A percentile compares a stretch with the other conserved stretches of the same genome.
These are phyloP conservation scores for Ochromonas danica DNA, from an alignment of 108 stramenopile genomes.

Conservation along the genomic window DNA sequence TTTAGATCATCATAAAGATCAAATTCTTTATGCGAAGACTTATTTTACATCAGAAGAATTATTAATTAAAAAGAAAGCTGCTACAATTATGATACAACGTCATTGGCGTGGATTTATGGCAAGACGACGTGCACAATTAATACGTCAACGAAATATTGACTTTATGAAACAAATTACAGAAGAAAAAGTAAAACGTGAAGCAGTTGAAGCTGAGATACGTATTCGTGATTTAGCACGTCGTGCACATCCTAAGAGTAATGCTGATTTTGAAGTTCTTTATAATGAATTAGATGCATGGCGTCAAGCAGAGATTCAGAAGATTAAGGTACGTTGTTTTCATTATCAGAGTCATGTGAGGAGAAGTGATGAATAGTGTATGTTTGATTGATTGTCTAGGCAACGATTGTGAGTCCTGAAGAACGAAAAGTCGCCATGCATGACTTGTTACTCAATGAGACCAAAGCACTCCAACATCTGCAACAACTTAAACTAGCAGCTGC, in stretches of 20 bases:
- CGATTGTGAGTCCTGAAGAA: conserved; percentile 18
- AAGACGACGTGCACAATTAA: conserved; percentile 29
- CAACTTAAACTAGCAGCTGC: conserved; percentile 52
- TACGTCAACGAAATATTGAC: conserved; percentile 33
- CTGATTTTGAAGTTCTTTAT: conserved; percentile 58
- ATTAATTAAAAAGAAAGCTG: conserved; percentile 41
- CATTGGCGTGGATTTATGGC: conserved; percentile 62
- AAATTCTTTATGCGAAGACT: conserved; percentile 28
- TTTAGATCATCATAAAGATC: conserved; percentile 46
- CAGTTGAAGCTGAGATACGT: neutral
- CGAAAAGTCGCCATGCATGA: conserved; percentile 26
- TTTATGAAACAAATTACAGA: conserved; percentile 19
- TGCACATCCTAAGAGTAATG: conserved; percentile 24
- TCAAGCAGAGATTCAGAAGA: conserved; percentile 43
- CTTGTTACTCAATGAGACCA: conserved; percentile 52
- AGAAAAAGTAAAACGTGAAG: conserved; percentile 27
- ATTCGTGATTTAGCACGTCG: conserved; percentile 4
- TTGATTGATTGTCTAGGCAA: conserved; percentile 1
- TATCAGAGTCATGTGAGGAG: neutral
- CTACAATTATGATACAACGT: conserved; percentile 51
- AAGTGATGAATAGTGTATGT: conserved; percentile 8
- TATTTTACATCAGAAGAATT: conserved; percentile 60
- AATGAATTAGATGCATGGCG: conserved; percentile 65
- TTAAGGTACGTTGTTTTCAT: conserved; percentile 36
- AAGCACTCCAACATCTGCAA: conserved; percentile 61